These are phyloP conservation scores for Aspergillus caelatus DNA, from an alignment of 2,329 filamentous ascomycete genomes.

Conservation along the genomic window DNA sequence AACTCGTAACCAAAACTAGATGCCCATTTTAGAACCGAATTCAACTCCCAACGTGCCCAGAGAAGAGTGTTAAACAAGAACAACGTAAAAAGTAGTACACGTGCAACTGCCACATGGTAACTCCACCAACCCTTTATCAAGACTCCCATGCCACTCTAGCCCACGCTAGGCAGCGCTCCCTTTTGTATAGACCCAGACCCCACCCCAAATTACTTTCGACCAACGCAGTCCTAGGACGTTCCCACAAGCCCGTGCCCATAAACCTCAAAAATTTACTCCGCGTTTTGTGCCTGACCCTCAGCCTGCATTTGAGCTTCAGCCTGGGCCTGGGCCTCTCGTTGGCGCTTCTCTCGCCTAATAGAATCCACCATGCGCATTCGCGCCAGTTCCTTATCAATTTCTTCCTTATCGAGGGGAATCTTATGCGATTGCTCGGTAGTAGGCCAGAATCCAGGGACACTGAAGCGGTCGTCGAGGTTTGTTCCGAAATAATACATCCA, in stretches of 20 bases:
- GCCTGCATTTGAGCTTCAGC: conserved; percentile 16
- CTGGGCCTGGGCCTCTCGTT: conserved; percentile 35
- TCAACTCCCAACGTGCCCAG: conserved; percentile 34
- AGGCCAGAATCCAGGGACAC: conserved; percentile 92
- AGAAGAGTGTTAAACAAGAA: conserved; percentile 38
- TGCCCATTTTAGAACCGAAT: conserved; percentile 11
- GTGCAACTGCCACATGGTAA: conserved; percentile 17
- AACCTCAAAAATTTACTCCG: conserved; percentile 17
- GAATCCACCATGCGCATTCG: conserved; percentile 60
- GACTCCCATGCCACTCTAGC: conserved; percentile 12
- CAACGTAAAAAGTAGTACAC: conserved; percentile 19
- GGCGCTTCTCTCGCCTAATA: conserved; percentile 52
- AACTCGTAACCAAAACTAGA: conserved; percentile 3
- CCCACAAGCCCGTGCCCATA: too few relatives aligned
- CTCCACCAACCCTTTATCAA: background rate
- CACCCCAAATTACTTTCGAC: background rate
- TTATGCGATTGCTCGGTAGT: conserved; percentile 60
- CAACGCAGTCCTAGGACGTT: background rate
- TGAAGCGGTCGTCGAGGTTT: conserved; percentile 91
- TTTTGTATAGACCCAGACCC: background rate
- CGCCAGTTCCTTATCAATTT: conserved; percentile 77
- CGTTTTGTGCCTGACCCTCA: conserved; percentile 11
- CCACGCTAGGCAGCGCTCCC: conserved; percentile 9
- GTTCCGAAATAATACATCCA: conserved; percentile 99
- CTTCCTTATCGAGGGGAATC: conserved; percentile 56